Evolutionary conservation across 2,329 filamentous ascomycete species (phyloP), one percentile per base, ranked within the genome.

Genomic region (Madurella fahalii): DNA sequence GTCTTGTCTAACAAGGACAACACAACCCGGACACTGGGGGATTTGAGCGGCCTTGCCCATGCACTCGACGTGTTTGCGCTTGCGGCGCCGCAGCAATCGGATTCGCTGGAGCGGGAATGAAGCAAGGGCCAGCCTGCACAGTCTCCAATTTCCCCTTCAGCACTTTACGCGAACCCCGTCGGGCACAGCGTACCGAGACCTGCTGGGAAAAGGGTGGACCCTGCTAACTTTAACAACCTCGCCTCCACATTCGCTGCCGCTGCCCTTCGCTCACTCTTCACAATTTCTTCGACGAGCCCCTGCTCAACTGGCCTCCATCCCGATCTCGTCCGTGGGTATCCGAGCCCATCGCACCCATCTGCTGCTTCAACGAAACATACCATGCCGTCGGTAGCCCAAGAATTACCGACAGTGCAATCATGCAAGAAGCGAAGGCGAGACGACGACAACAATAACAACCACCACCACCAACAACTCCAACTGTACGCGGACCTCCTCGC

Each of bases 351-450:
- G 16, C n/a, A 32, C 30, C 20, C 43, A 42, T 39, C 39, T 2
- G 15, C 40, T 25, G 30, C 25, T 9, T 18, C 2, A 32, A 17
- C 13, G 16, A 13, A 43, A 41, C 46, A 48, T 25, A 52, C 42
- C 43, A 74, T 74, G 71, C 71, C 71, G 51, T 72, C 71, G 39
- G 67, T 66, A 55, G 67, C 70, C 44, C 66, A 69, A 31, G 66
- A 69, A 54, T 57, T 60, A 41, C 65, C 65, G 15, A 62, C 63
- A 41, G 58, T 66, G 47, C 63, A 65, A 44, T 57, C 67, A 39
- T 61, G 63, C 55, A 70, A 71, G 61, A 73, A 71, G 65, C 67
- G 72, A 56, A 67, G 70, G 53, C 69, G 71, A 56, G 71, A 72
- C 20, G 70, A 72, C 47, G 39, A 53, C 51, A 17, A 39, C 11